A percentile compares a stretch with the other conserved stretches of the same genome.
phyloP scores from a whole-genome alignment of 805 yeast genomes.

The Zygotorulaspora sp. region DNA sequence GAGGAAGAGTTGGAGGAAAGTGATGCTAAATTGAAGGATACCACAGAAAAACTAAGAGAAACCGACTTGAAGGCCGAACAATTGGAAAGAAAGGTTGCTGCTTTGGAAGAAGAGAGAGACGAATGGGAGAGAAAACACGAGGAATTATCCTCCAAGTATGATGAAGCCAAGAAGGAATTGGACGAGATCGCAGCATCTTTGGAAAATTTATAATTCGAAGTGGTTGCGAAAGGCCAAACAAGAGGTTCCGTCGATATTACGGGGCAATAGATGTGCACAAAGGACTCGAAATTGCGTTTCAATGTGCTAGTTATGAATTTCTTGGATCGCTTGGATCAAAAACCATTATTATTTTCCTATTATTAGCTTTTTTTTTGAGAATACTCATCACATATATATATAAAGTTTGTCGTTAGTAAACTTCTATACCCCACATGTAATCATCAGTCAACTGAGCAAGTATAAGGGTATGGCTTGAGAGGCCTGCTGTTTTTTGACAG shows the following conservation, averaged over 20 bases:
- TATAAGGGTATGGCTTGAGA: no score
- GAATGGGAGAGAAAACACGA: slow-evolving; percentile 87
- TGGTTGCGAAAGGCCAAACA: no score
- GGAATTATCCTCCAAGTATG: slow-evolving; percentile 77
- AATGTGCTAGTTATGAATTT: background rate
- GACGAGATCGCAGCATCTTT: slow-evolving; percentile 96
- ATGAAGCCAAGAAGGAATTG: slow-evolving; percentile 83
- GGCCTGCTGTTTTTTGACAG: no score
- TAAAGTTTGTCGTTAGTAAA: background rate
- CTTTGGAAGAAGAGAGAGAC: slow-evolving; percentile 88
- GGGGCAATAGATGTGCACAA: no score
- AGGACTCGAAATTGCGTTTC: background rate
- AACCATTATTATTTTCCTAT: background rate
- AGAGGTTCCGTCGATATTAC: background rate
- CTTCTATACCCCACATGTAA: background rate
- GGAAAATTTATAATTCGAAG: slow-evolving; percentile 45
- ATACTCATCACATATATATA: background rate
- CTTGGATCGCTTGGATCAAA: background rate
- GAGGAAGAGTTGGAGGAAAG: slow-evolving; percentile 90
- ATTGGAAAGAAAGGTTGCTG: slow-evolving; percentile 87
- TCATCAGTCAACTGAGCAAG: no score
- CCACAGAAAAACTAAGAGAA: slow-evolving; percentile 90
- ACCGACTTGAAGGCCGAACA: slow-evolving; percentile 95
- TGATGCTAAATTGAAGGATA: slow-evolving; percentile 85
- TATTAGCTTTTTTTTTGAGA: background rate